Conservation (phyloP, 1,284 basidiomycete species). For the Ustilago lituana region DNA sequence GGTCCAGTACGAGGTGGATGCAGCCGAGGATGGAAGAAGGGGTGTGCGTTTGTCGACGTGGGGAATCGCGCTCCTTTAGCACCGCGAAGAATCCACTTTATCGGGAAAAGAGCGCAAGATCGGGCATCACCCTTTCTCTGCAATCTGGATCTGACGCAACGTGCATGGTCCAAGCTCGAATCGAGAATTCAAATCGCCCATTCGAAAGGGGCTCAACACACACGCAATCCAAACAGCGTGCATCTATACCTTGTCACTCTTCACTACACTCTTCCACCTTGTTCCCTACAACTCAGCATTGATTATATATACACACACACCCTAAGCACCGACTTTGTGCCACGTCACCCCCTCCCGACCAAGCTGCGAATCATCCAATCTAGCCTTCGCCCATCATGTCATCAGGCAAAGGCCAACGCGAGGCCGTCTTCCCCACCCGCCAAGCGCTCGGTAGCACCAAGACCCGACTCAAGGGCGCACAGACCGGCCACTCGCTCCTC, state of each 20-base stretch:
- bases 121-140: too few species aligned
- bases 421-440: conserved; percentile 83
- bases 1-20: too few species aligned
- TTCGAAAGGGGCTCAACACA: too few species aligned
- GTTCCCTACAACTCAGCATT: too few species aligned
- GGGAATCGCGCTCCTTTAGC: conserved; percentile 10
- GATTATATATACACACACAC: too few species aligned
- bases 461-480: conserved; percentile 90
- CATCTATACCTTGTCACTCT: background rate
- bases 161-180: conserved; percentile 30
- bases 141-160: background rate
- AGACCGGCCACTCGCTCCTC: conserved; percentile 94
- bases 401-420: conserved; percentile 80
- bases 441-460: conserved; percentile 86
- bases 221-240: background rate
- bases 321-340: too few species aligned
- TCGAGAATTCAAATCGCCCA: too few species aligned
- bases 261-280: background rate
- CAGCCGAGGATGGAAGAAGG: conserved; percentile 8
- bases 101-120: too few species aligned
- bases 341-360: background rate
- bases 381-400: conserved; percentile 74
- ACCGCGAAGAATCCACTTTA: conserved; percentile 6
- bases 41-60: conserved; percentile 11
- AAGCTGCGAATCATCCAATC: too few species aligned